A percentile compares a stretch with the other conserved stretches of the same genome.
Evolutionary conservation across 2,329 filamentous ascomycete genomes (phyloP).

Genomic region (Alternaria infectoria): DNA sequence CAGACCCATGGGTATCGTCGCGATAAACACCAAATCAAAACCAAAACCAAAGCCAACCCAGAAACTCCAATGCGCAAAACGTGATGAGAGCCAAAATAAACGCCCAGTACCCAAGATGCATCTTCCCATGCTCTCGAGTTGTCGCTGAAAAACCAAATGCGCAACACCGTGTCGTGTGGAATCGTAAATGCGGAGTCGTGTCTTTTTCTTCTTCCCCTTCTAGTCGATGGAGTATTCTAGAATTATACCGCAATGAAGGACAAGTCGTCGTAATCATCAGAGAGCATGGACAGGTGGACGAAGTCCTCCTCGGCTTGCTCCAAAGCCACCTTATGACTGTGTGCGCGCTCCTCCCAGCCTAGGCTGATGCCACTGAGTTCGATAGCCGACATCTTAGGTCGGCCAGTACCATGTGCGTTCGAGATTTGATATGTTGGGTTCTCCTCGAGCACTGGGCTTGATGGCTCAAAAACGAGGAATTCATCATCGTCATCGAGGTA

Average conservation of each 20-base stretch:
- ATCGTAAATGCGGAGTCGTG: background rate
- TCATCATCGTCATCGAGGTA: constrained; percentile 14
- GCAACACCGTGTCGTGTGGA: background rate
- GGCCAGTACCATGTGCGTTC: background rate
- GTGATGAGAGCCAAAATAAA: background rate
- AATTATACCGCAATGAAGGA: background rate
- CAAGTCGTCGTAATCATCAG: constrained; percentile 8
- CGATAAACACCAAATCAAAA: background rate
- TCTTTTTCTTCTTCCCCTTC: background rate
- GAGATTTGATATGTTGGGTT: constrained; percentile 4
- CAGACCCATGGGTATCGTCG: constrained; percentile 10
- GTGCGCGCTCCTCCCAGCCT: constrained; percentile 10
- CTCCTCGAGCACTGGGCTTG: background rate
- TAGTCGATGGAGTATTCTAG: background rate
- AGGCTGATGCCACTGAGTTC: constrained; percentile 11
- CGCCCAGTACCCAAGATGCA: background rate
- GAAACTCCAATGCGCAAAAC: background rate
- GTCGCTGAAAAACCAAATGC: background rate
- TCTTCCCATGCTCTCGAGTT: background rate
- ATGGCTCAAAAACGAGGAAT: background rate
- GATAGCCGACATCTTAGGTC: constrained; percentile 13
- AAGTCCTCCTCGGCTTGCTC: constrained; percentile 15
- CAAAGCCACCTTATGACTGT: constrained; percentile 8
- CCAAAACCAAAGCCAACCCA: background rate
- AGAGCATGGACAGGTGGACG: constrained; percentile 5